phyloP scores from a whole-genome alignment of 2,329 filamentous ascomycete species.

The Nemania abortiva region DNA sequence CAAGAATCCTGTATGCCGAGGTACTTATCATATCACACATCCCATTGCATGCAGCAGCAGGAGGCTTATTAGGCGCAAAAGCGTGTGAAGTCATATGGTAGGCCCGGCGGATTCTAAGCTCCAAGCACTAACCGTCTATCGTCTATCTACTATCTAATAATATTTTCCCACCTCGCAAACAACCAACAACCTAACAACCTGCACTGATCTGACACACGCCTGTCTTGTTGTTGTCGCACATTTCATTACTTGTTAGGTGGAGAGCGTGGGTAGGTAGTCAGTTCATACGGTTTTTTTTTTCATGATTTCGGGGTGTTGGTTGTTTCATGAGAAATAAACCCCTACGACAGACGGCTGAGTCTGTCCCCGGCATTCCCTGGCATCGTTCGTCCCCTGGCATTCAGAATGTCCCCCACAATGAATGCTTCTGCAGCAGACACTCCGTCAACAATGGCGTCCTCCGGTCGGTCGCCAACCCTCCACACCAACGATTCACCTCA shows the following conservation, averaged over 20 bases:
- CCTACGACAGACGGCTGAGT: not conserved
- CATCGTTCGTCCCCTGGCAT: not conserved
- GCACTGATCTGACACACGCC: not conserved
- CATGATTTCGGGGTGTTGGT: not conserved
- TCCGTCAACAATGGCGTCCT: slow-evolving; percentile 34
- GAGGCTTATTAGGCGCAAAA: slow-evolving; percentile 14
- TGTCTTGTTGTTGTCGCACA: not conserved
- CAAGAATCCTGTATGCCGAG: not conserved
- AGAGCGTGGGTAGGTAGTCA: not conserved
- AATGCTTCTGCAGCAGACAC: slow-evolving; percentile 23
- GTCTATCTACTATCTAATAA: slow-evolving; percentile 1
- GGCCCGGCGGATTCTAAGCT: slow-evolving; percentile 6
- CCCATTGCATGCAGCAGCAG: slow-evolving; percentile 6
- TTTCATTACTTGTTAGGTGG: not conserved
- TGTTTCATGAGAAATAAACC: slow-evolving; percentile 11
- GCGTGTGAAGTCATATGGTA: slow-evolving; percentile 10
- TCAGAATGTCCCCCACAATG: slow-evolving; percentile 14
- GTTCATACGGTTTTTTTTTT: not conserved
- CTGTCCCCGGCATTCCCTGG: not conserved
- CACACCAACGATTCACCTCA: slow-evolving; percentile 30
- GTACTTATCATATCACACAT: not conserved
- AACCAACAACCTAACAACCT: slow-evolving; percentile 7
- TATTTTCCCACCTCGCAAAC: not conserved
- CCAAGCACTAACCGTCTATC: not conserved
- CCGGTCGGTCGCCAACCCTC: slow-evolving; percentile 19